These are phyloP conservation scores for Claviceps fusiformis DNA, from an alignment of 2,329 filamentous ascomycete genomes.

Conservation along the genomic window DNA sequence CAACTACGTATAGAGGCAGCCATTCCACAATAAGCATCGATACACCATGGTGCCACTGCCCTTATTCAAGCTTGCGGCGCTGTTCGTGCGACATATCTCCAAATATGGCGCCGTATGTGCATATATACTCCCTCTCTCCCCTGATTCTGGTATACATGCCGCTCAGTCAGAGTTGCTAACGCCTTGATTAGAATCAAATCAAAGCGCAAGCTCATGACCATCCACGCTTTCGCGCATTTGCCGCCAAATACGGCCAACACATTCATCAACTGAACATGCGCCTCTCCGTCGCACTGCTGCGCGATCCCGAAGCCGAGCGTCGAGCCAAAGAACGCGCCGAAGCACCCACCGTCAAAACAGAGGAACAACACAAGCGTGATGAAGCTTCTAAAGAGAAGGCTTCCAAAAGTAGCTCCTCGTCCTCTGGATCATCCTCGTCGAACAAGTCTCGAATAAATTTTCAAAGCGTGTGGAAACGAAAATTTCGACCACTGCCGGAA, in stretches of 20 bases:
- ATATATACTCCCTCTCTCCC: background rate
- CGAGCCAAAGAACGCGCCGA: conserved; percentile 49
- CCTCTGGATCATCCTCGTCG: conserved; percentile 4
- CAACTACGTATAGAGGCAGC: background rate
- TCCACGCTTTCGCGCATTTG: conserved; percentile 44
- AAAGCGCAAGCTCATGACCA: conserved; percentile 54
- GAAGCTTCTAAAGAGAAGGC: conserved; percentile 29
- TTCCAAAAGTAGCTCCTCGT: conserved; percentile 7
- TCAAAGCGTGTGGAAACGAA: conserved; percentile 46
- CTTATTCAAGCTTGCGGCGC: conserved; percentile 51
- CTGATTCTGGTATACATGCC: background rate
- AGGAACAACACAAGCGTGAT: conserved; percentile 44
- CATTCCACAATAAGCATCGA: background rate
- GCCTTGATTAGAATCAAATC: conserved; percentile 42
- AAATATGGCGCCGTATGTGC: conserved; percentile 54
- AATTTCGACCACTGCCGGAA: conserved; percentile 50
- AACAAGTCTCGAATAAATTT: conserved; percentile 17
- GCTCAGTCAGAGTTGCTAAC: conserved; percentile 7
- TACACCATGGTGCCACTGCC: conserved; percentile 48
- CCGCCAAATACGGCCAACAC: conserved; percentile 46
- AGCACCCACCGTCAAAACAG: conserved; percentile 50
- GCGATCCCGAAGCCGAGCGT: conserved; percentile 43
- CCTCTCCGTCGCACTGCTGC: conserved; percentile 43
- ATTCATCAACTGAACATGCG: conserved; percentile 58
- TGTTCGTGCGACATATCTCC: conserved; percentile 52